Evolutionary conservation across 2,329 filamentous ascomycete genomes (phyloP).

Genomic region (Pestalotiopsis sp.): DNA sequence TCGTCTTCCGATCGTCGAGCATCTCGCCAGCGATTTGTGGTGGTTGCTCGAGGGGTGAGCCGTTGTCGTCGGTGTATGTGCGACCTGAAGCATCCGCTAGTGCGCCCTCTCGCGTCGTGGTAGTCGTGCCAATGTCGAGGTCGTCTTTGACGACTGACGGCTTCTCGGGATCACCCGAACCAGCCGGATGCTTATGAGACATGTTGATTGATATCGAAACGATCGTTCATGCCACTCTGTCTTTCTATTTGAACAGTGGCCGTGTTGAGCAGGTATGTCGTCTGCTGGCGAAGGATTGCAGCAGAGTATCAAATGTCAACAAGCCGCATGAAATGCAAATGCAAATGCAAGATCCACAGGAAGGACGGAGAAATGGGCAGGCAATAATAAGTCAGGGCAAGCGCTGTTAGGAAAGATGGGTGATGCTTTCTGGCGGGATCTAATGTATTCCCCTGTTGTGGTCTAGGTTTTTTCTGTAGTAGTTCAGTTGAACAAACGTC

Average conservation of each 20-base stretch:
- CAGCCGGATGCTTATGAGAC: not conserved
- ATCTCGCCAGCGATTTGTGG: not conserved
- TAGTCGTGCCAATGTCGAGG: not conserved
- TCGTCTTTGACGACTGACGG: not conserved
- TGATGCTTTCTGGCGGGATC: not conserved
- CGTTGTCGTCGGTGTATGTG: not conserved
- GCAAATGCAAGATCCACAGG: no score
- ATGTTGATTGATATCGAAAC: not conserved
- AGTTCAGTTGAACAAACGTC: not conserved
- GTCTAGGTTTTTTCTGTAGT: not conserved
- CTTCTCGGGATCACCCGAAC: not conserved
- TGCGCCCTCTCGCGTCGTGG: not conserved
- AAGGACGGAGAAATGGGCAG: no score
- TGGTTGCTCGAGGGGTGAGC: not conserved
- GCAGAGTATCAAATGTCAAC: not conserved
- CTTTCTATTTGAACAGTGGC: not conserved
- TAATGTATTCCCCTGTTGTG: not conserved
- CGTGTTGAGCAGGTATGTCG: not conserved
- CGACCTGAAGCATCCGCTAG: not conserved
- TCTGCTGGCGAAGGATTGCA: not conserved
- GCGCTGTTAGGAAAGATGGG: not conserved
- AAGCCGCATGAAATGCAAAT: not conserved
- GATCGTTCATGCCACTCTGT: not conserved
- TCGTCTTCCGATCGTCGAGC: conserved; percentile 9
- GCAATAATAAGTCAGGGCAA: not conserved